Conservation (phyloP, 2,329 filamentous ascomycete species). For the Graphium sp. region DNA sequence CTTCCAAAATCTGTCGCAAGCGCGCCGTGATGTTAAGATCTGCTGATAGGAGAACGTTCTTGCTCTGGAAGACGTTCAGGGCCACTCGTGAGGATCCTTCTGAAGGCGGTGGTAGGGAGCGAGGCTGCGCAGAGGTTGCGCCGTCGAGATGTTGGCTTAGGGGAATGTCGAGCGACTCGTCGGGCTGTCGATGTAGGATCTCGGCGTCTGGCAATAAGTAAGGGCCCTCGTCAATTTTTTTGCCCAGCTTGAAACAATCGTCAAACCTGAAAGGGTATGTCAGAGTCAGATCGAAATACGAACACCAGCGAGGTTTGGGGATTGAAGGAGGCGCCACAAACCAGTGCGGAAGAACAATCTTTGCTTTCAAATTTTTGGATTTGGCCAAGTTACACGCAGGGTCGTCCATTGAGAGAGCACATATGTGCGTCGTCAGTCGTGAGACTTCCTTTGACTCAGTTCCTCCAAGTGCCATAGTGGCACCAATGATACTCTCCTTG, state of each 20-base stretch:
- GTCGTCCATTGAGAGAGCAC: constrained; percentile 61
- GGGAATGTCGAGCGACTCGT: constrained; percentile 38
- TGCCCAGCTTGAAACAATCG: constrained; percentile 84
- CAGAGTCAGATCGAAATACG: too few species aligned
- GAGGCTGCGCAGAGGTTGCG: constrained; percentile 35
- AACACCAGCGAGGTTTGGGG: neutral
- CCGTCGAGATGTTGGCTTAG: constrained; percentile 47
- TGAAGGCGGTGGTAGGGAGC: constrained; percentile 24
- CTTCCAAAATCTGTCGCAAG: constrained; percentile 48
- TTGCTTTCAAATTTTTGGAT: constrained; percentile 51
- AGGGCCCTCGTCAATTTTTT: constrained; percentile 74
- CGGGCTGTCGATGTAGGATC: constrained; percentile 45
- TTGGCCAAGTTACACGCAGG: constrained; percentile 49
- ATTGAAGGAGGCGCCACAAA: constrained; percentile 18
- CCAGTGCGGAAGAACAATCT: constrained; percentile 90
- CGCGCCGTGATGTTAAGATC: constrained; percentile 58
- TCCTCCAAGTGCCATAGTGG: constrained; percentile 77
- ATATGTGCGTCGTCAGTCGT: constrained; percentile 72
- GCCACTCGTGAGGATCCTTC: constrained; percentile 25
- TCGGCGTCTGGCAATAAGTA: constrained; percentile 79
- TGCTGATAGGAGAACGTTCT: constrained; percentile 56
- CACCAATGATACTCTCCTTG: constrained; percentile 82
- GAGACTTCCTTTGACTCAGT: constrained; percentile 57
- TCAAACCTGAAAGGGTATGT: too few species aligned
- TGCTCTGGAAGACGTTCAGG: constrained; percentile 62